These are phyloP conservation scores for Domatiomyces catenatus DNA, from an alignment of 2,329 filamentous ascomycete genomes.

Conservation along the genomic window DNA sequence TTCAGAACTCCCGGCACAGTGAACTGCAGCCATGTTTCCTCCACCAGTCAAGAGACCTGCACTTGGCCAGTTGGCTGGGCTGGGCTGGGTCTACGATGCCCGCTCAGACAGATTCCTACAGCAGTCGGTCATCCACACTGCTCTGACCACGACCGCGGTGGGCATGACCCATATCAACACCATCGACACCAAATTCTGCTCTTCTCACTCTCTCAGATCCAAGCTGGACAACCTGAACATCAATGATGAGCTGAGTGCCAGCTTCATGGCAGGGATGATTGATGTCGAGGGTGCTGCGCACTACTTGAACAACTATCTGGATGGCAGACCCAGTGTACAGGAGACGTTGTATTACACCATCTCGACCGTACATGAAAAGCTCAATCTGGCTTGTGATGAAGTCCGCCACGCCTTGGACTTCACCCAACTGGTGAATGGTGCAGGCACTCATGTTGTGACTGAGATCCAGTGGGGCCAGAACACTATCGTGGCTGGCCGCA, in stretches of 20 bases:
- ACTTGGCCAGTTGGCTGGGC: constrained; percentile 9
- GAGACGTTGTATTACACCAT: constrained; percentile 8
- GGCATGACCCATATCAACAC: background rate
- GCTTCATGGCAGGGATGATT: constrained; percentile 12
- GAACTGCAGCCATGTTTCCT: background rate
- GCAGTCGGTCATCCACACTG: constrained; percentile 3
- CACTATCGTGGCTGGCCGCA: constrained; percentile 8
- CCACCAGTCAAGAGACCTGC: background rate
- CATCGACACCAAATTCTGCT: background rate
- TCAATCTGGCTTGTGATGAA: constrained; percentile 5
- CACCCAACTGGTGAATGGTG: constrained; percentile 1
- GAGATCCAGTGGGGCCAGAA: constrained; percentile 12
- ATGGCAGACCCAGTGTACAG: constrained; percentile 5
- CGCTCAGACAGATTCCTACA: constrained; percentile 12
- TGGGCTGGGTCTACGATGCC: constrained; percentile 15
- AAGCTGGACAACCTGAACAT: constrained; percentile 9
- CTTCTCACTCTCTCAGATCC: constrained; percentile 7
- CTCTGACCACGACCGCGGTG: constrained; percentile 4
- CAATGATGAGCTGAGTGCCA: constrained; percentile 9
- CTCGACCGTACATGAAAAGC: constrained; percentile 8
- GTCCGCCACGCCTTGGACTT: constrained; percentile 1
- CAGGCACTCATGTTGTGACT: constrained; percentile 12
- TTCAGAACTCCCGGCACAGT: background rate
- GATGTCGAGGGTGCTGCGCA: constrained; percentile 4
- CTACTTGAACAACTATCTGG: constrained; percentile 7